phyloP scores from a whole-genome alignment of 83 land plant species.

The Diphasiastrum complanatum region DNA sequence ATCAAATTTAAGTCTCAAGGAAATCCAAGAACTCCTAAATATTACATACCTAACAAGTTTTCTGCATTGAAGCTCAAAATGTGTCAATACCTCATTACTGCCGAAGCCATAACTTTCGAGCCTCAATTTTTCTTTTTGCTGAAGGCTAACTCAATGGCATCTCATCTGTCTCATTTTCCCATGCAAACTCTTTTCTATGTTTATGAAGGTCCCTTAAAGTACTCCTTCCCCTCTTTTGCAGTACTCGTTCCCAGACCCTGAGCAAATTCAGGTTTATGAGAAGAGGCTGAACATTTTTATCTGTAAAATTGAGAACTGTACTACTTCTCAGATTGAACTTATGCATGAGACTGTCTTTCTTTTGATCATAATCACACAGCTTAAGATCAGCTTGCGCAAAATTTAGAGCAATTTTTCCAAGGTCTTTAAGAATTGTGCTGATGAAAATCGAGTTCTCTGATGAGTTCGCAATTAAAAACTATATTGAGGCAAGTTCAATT shows the following conservation, averaged over 20 bases:
- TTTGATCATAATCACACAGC: no score
- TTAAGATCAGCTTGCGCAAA: no score
- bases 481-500: no score
- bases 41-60: not conserved
- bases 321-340: no score
- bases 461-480: no score
- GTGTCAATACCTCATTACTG: constrained; percentile 67
- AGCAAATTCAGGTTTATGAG: not conserved
- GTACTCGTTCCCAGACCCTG: constrained; percentile 99
- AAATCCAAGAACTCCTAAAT: not conserved
- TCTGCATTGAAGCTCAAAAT: no score
- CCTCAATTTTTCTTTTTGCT: constrained; percentile 98
- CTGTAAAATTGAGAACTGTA: no score
- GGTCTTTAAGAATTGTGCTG: no score
- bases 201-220: constrained; percentile 60
- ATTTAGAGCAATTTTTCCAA: no score
- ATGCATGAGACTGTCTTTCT: no score
- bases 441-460: no score
- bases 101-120: constrained; percentile 86
- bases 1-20: not conserved
- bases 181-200: constrained; percentile 84
- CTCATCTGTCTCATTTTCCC: constrained; percentile 87
- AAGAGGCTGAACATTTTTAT: not conserved
- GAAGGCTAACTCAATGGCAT: constrained; percentile 94
- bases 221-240: constrained; percentile 87